Evolutionary conservation across 1,139 yeast species (phyloP).

Genomic region (Kodamaea arcana): DNA sequence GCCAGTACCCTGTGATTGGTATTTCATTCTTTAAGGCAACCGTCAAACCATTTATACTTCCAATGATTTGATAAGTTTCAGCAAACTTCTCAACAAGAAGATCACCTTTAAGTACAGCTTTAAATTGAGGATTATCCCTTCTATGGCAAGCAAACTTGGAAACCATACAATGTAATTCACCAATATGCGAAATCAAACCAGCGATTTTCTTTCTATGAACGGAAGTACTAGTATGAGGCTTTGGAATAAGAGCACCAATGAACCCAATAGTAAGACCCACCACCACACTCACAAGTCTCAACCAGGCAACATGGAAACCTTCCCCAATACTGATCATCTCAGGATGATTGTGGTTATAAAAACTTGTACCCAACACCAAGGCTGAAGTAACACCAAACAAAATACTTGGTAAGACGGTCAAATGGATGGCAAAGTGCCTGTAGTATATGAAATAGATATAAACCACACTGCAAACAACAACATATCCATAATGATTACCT

Average conservation of each 20-base stretch:
- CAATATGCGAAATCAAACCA: slow-evolving; percentile 22
- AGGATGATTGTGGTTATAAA: slow-evolving; percentile 11
- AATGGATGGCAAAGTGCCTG: slow-evolving; percentile 33
- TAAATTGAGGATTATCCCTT: slow-evolving; percentile 18
- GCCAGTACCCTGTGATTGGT: slow-evolving; percentile 35
- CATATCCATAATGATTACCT: slow-evolving; percentile 33
- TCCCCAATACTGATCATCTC: slow-evolving; percentile 20
- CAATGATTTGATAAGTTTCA: slow-evolving; percentile 20
- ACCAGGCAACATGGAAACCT: slow-evolving; percentile 28
- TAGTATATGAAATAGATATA: slow-evolving; percentile 23
- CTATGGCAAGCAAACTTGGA: slow-evolving; percentile 27
- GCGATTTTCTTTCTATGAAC: slow-evolving; percentile 25
- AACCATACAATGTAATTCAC: slow-evolving; percentile 29
- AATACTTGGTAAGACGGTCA: slow-evolving; percentile 26
- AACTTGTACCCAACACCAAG: slow-evolving; percentile 34
- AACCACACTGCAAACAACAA: slow-evolving; percentile 27
- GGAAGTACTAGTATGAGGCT: slow-evolving; percentile 28
- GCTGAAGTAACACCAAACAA: slow-evolving; percentile 27
- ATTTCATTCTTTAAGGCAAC: slow-evolving; percentile 29
- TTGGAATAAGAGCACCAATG: slow-evolving; percentile 29
- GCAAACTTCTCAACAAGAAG: slow-evolving; percentile 21
- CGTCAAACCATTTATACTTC: slow-evolving; percentile 21
- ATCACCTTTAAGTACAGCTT: slow-evolving; percentile 20
- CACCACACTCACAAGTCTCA: slow-evolving; percentile 26
- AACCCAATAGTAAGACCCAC: slow-evolving; percentile 31